Conservation (phyloP, 2,329 filamentous ascomycete species). For the Blastomyces parvus region DNA sequence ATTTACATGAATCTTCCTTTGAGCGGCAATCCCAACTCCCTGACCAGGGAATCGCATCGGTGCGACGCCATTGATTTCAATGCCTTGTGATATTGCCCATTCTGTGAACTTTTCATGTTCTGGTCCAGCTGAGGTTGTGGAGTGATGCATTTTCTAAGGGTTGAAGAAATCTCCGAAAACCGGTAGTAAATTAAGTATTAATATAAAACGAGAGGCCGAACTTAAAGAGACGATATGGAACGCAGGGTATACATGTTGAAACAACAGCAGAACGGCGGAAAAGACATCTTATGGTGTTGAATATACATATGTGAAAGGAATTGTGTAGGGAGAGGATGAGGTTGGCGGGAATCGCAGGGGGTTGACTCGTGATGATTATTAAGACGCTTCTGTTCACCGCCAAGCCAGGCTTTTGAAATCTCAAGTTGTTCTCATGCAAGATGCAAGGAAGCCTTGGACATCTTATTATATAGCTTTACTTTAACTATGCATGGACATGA, state of each 20-base stretch:
- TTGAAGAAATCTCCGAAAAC: not conserved
- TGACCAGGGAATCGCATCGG: conserved; percentile 59
- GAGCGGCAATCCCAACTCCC: conserved; percentile 70
- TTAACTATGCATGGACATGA: not conserved
- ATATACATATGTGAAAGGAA: not conserved
- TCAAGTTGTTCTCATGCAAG: not conserved
- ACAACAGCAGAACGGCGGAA: not conserved
- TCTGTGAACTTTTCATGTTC: conserved; percentile 48
- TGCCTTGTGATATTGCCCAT: conserved; percentile 58
- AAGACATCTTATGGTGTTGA: not conserved
- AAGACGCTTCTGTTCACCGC: not conserved
- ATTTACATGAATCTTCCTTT: conserved; percentile 53
- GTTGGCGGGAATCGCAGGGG: not conserved
- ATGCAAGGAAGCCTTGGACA: too few species aligned
- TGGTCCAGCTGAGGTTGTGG: conserved; percentile 22
- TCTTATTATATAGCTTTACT: not conserved
- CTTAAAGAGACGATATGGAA: not conserved
- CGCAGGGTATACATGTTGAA: not conserved
- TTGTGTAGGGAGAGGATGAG: not conserved
- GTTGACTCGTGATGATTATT: not conserved
- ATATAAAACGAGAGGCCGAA: not conserved
- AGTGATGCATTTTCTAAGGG: conserved; percentile 6
- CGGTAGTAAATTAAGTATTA: not conserved
- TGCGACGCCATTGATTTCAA: conserved; percentile 57
- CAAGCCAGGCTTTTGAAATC: not conserved